Conservation (phyloP, 2,329 filamentous ascomycete genomes). For the Macrophomina pseudophaseolina region DNA sequence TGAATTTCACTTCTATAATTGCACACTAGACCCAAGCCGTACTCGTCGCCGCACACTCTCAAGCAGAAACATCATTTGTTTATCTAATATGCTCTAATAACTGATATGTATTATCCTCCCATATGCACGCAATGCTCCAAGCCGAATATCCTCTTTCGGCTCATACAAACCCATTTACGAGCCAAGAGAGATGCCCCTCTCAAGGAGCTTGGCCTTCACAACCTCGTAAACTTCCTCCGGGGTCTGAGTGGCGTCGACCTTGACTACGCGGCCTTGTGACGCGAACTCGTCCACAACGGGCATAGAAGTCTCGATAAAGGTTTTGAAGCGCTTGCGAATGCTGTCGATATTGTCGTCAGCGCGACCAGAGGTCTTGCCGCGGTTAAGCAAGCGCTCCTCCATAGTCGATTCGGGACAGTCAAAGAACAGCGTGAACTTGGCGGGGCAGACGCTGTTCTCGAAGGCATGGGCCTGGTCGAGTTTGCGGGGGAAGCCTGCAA, state of each 20-base stretch:
- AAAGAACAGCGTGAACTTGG: slow-evolving; percentile 88
- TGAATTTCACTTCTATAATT: too few species aligned
- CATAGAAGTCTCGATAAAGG: slow-evolving; percentile 96
- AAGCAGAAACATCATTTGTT: not conserved
- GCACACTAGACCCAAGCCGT: too few species aligned
- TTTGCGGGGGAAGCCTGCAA: slow-evolving; percentile 84
- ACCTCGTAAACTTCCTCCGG: slow-evolving; percentile 69
- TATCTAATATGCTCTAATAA: slow-evolving; percentile 15
- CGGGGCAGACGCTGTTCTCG: slow-evolving; percentile 84
- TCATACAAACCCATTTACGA: not conserved
- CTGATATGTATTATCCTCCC: not conserved
- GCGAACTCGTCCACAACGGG: slow-evolving; percentile 89
- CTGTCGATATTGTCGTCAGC: slow-evolving; percentile 93
- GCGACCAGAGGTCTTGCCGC: slow-evolving; percentile 90
- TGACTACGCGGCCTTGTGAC: slow-evolving; percentile 76
- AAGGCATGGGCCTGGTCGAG: slow-evolving; percentile 96
- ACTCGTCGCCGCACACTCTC: not conserved
- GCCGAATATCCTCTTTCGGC: not conserved
- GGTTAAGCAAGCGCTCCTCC: slow-evolving; percentile 80
- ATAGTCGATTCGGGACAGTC: slow-evolving; percentile 91
- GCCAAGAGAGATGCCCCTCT: slow-evolving; percentile 44
- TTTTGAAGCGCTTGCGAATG: slow-evolving; percentile 95
- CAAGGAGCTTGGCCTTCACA: slow-evolving; percentile 55
- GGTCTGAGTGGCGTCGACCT: slow-evolving; percentile 71
- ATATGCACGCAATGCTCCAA: not conserved